Evolutionary conservation across 1,284 basidiomycete species (phyloP), one percentile per base, ranked within the genome.

Genomic region (Ustilago trichophora): DNA sequence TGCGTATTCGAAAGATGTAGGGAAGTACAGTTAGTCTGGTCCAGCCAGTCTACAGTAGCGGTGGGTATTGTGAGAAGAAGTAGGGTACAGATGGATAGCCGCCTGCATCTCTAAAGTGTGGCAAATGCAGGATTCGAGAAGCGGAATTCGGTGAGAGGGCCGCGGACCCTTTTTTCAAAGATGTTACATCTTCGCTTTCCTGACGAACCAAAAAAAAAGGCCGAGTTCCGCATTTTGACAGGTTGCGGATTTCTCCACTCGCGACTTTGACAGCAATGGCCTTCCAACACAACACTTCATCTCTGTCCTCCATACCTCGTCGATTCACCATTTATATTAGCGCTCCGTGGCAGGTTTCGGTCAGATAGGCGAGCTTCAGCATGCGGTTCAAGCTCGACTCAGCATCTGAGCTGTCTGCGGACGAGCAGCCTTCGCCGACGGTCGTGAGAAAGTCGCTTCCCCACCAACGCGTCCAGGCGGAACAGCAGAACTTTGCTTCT

Each of bases 321-420:
- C 19, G 32, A 15, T 31, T 18, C 27, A 13, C 10, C 18, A 3
- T 6, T 12, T n/a, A n/a, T n/a, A n/a, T n/a, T n/a, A n/a, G n/a
- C n/a, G n/a, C 16, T 2, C 31, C 11, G 26, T 4, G 10, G 22
- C 3, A 8, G n/a, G 18, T 11, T 12, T 36, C 35, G n/a, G 4
- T 15, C 16, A 8, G 33, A 10, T 10, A 12, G 18, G 10, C 16
- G 13, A 11, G 10, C 16, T 15, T 11, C 19, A 37, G 16, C 19
- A 68, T 68, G 65, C 32, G 54, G 43, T 54, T 68, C 58, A 62
- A 35, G 6, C 49, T 62, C 34, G 65, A 68, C 29, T 62, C 57
- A 10, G 50, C 58, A 2, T 68, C 65, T 1, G 65, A 68, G 34
- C 38, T 54, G 12, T 68, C 65, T 0, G 54, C 37, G 15, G 58